phyloP scores from a whole-genome alignment of 2,329 filamentous ascomycete species.

The Fusarium annulatum region DNA sequence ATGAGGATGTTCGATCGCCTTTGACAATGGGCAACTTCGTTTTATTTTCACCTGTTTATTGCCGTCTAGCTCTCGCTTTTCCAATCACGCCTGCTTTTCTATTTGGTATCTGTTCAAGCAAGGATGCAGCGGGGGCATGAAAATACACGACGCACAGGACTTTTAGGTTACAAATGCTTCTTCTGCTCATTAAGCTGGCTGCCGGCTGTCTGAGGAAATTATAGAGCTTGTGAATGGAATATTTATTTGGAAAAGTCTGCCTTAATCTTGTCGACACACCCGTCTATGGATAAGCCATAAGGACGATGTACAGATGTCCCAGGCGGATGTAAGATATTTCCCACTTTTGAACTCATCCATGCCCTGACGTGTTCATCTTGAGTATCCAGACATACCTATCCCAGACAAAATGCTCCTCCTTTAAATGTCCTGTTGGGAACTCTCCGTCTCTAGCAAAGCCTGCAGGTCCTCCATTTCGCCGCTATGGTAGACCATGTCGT shows the following conservation, averaged over 20 bases:
- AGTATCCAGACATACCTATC: not conserved
- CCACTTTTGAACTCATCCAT: not conserved
- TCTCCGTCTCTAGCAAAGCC: slow-evolving; percentile 45
- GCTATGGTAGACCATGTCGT: slow-evolving; percentile 66
- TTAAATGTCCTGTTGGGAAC: not conserved
- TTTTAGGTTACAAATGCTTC: slow-evolving; percentile 14
- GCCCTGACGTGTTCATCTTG: not conserved
- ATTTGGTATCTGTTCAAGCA: slow-evolving; percentile 18
- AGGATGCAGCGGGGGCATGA: slow-evolving; percentile 41
- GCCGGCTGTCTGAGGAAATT: not conserved
- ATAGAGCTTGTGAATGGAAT: slow-evolving; percentile 24
- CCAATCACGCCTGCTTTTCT: slow-evolving; percentile 34
- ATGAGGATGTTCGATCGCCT: slow-evolving; percentile 5
- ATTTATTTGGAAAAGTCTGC: not conserved
- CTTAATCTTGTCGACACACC: not conserved
- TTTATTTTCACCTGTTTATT: slow-evolving; percentile 4
- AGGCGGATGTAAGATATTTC: not conserved
- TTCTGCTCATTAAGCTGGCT: slow-evolving; percentile 2
- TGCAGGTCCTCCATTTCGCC: slow-evolving; percentile 62
- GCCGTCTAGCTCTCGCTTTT: slow-evolving; percentile 12
- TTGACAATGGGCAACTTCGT: slow-evolving; percentile 23
- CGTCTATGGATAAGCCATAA: not conserved
- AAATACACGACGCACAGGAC: slow-evolving; percentile 42
- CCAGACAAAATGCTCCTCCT: not conserved
- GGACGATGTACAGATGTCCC: not conserved